phyloP scores from a whole-genome alignment of 805 yeast genomes.

The Zygoascus flipseniorum region DNA sequence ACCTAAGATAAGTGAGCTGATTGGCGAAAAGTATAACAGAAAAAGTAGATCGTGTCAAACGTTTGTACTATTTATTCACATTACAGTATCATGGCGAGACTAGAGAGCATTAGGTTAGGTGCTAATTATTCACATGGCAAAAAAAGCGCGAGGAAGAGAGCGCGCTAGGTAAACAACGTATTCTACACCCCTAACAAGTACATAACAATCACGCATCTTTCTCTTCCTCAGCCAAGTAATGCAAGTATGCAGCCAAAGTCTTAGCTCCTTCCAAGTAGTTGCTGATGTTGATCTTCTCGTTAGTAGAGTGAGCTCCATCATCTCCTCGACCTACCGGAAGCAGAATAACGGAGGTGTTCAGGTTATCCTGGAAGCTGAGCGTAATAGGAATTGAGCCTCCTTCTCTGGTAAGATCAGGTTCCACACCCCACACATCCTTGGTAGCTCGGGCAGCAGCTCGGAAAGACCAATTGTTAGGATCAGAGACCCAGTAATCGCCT shows the following conservation, averaged over 20 bases:
- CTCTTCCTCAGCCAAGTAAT: conserved; percentile 55
- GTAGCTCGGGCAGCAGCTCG: conserved; percentile 94
- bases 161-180: too few species aligned
- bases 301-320: conserved; percentile 98
- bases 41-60: too few species aligned
- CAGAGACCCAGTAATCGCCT: conserved; percentile 94
- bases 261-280: conserved; percentile 92
- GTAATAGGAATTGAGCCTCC: conserved; percentile 99
- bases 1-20: too few species aligned
- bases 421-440: conserved; percentile 86
- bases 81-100: neutral
- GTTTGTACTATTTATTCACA: neutral
- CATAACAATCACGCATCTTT: conserved; percentile 16
- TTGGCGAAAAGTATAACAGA: too few species aligned
- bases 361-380: conserved; percentile 78
- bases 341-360: conserved; percentile 77
- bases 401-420: conserved; percentile 96
- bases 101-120: too few species aligned
- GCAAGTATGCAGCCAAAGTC: conserved; percentile 88
- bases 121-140: too few species aligned
- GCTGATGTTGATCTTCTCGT: conserved; percentile 82
- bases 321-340: conserved; percentile 99
- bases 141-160: too few species aligned
- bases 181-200: neutral
- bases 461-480: conserved; percentile 87